Evolutionary conservation across 192 early-diverging fungal genomes (phyloP), one percentile per base, ranked within the genome.

Genomic region (Phlyctochytrium arcticum): DNA sequence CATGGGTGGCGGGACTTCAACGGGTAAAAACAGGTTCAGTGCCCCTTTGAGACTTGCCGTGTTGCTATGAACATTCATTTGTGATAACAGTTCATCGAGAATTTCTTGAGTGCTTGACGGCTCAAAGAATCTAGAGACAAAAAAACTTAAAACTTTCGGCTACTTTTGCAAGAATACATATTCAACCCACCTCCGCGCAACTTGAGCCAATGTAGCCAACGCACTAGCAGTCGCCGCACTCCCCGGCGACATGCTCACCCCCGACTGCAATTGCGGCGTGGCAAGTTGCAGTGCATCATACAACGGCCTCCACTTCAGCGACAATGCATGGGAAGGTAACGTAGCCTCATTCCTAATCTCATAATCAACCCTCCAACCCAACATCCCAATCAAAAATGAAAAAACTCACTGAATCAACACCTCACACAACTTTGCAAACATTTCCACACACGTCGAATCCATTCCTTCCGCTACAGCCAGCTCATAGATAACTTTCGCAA

Each of bases 31-130:
- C 3, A 89, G 74, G 32, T 69, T 72, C 21, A 94, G 62, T 61
- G 89, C 85, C 0, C 84, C 76, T 50, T 83, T 71, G 26, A 75
- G 71, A 8, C 74, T 62, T 37, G 87, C 76, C 33, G 82, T 75
- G 29, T 87, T 57, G 31, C 85, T 87, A 67, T 90, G 82, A 17
- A 88, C 81, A 59, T 83, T 87, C 60, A 90, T 80, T 36, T 82
- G 71, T 6, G 92, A 91, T 12, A 96, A 63, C 36, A 92, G 81
- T 62, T 89, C 85, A 31, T 87, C 75, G 29, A 96, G 70, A n/a
- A 96, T 88, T 31, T 92, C 90, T 2, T 50, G 57, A 9, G 88
- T 69, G 3, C 86, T 74, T n/a, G 79, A 72, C 5, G 84, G 67
- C 1, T 84, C 77, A 57, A 96, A 94, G 62, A 69, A 64, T n/a